phyloP scores from a whole-genome alignment of 208 protist species.

The Crithidia brevicula region DNA sequence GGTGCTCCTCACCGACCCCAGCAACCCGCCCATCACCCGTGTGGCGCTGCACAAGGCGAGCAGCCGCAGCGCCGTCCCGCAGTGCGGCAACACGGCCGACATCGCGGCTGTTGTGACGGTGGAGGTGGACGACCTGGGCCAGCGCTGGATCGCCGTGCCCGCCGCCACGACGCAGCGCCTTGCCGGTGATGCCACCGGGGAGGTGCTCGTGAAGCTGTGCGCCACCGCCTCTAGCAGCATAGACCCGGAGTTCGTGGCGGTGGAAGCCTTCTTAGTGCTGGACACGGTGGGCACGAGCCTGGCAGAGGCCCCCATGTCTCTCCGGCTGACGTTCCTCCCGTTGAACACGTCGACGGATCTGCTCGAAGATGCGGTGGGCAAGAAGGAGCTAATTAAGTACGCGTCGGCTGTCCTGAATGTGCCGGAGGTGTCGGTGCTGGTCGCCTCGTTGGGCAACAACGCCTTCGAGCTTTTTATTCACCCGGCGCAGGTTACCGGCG shows the following conservation, averaged over 20 bases:
- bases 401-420: conserved; percentile 17
- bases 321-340: conserved; percentile 44
- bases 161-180: conserved; percentile 32
- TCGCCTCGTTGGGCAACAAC: conserved; percentile 28
- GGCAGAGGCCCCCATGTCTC: conserved; percentile 29
- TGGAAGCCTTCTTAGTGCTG: conserved; percentile 58
- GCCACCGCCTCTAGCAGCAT: conserved; percentile 54
- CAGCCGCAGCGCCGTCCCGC: conserved; percentile 16
- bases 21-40: conserved; percentile 52
- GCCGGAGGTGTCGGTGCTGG: conserved; percentile 28
- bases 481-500: conserved; percentile 36
- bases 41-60: conserved; percentile 41
- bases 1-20: conserved; percentile 60
- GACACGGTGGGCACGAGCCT: conserved; percentile 31
- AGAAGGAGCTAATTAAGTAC: conserved; percentile 15
- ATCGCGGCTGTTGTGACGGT: conserved; percentile 31
- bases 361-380: conserved; percentile 29
- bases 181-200: conserved; percentile 21
- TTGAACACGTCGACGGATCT: conserved; percentile 39
- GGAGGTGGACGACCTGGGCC: conserved; percentile 40
- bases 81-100: conserved; percentile 10
- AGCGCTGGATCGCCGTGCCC: conserved; percentile 44
- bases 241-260: conserved; percentile 41
- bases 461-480: conserved; percentile 25
- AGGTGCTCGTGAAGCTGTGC: conserved; percentile 53